Percentiles rank a stretch among this genome's conserved stretches.
phyloP scores from a whole-genome alignment of 805 yeast species.

The Candida insectalens region DNA sequence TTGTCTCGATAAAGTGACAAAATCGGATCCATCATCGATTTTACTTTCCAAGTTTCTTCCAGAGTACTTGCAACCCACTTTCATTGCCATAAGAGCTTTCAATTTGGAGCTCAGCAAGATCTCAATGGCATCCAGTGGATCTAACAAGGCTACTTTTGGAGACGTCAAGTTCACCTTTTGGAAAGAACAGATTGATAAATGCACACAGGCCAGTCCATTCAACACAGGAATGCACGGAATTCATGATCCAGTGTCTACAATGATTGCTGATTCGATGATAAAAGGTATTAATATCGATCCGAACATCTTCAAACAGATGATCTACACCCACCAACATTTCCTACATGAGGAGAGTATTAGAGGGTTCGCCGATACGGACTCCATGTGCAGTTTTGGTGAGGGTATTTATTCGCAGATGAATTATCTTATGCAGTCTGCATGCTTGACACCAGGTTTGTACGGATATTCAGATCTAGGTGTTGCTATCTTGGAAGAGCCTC shows the following conservation, averaged over 20 bases:
- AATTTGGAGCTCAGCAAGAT: conserved; percentile 42
- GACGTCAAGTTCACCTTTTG: conserved; percentile 64
- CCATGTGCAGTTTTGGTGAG: conserved; percentile 69
- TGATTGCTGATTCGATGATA: conserved; percentile 43
- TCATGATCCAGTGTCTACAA: conserved; percentile 52
- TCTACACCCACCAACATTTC: conserved; percentile 49
- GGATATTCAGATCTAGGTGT: conserved; percentile 37
- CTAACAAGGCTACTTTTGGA: conserved; percentile 24
- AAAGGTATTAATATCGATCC: conserved; percentile 42
- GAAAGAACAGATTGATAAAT: conserved; percentile 48
- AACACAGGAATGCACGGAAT: conserved; percentile 19
- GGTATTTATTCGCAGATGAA: conserved; percentile 69
- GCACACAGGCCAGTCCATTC: conserved; percentile 23
- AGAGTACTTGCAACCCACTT: conserved; percentile 48
- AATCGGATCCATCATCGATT: conserved; percentile 52
- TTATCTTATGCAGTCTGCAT: conserved; percentile 51
- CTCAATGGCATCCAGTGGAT: conserved; percentile 14
- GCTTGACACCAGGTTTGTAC: conserved; percentile 46
- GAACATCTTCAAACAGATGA: conserved; percentile 45
- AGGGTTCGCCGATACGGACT: conserved; percentile 33
- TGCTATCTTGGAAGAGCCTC: conserved; percentile 35
- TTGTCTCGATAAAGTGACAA: conserved; percentile 34
- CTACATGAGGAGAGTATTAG: conserved; percentile 36
- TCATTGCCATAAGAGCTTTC: conserved; percentile 55
- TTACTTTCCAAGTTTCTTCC: conserved; percentile 65